These are phyloP conservation scores for Spongospora subterranea DNA, from an alignment of 208 protist genomes.

Conservation along the genomic window DNA sequence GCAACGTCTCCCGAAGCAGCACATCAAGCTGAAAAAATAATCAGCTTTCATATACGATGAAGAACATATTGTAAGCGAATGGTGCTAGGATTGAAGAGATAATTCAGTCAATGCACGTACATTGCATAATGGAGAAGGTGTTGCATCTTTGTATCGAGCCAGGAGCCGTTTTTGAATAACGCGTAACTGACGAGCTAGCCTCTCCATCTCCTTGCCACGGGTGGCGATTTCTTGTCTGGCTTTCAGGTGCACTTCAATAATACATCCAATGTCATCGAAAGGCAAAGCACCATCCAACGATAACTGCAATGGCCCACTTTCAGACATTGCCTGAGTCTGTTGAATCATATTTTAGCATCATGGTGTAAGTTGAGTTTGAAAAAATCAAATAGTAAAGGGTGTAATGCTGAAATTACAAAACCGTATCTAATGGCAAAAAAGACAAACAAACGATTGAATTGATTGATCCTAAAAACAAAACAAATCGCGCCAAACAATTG, in stretches of 20 bases:
- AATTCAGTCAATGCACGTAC: neutral
- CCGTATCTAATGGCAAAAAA: too few relatives aligned
- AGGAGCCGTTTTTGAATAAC: conserved; percentile 42
- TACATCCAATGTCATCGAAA: neutral
- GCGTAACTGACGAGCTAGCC: neutral
- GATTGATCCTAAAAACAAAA: neutral
- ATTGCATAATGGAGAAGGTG: conserved; percentile 1
- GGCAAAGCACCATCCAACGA: neutral
- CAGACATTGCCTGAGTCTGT: neutral
- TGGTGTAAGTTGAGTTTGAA: too few relatives aligned
- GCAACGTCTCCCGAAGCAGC: conserved; percentile 17
- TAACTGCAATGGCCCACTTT: neutral
- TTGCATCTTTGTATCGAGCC: neutral
- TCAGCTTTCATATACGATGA: too few relatives aligned
- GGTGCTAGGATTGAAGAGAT: neutral
- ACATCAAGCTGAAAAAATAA: neutral
- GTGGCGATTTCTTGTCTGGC: neutral
- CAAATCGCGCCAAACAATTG: neutral
- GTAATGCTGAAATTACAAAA: too few relatives aligned
- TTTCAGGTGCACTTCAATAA: conserved; percentile 9
- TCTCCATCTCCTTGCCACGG: neutral
- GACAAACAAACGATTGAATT: neutral
- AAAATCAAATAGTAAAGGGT: too few relatives aligned
- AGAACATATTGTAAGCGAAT: too few relatives aligned
- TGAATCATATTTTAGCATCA: too few relatives aligned